These are phyloP conservation scores for Ceratobasidium sp. DNA, from an alignment of 1,284 basidiomycete genomes.

Conservation along the genomic window DNA sequence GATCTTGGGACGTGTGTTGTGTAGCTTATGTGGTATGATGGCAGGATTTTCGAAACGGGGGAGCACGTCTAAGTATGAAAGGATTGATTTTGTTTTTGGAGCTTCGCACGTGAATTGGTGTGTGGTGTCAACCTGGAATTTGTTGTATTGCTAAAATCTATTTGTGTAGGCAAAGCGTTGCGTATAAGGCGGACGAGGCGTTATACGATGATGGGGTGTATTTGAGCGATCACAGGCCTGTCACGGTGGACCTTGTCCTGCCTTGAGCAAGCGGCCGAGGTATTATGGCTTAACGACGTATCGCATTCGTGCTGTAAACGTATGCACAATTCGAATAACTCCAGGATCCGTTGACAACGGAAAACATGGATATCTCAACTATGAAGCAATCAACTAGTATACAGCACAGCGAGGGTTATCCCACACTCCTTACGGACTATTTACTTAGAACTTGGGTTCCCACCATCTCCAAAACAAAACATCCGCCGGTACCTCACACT, in stretches of 20 bases:
- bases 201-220: conserved; percentile 68
- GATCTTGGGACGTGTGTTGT: not conserved
- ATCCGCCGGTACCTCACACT: not conserved
- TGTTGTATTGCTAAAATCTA: not conserved
- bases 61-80: conserved; percentile 58
- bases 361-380: too few relatives aligned
- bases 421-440: too few relatives aligned
- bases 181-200: conserved; percentile 61
- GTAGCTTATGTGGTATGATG: too few relatives aligned
- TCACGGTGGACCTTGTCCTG: conserved; percentile 60
- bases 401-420: too few relatives aligned
- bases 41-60: conserved; percentile 60
- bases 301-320: conserved; percentile 52
- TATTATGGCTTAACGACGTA: too few relatives aligned
- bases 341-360: too few relatives aligned
- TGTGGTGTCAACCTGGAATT: conserved; percentile 50
- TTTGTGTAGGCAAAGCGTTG: conserved; percentile 56
- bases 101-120: conserved; percentile 65
- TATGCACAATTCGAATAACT: too few relatives aligned
- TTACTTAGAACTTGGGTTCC: too few relatives aligned
- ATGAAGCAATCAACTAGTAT: too few relatives aligned
- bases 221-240: conserved; percentile 69
- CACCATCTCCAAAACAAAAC: conserved; percentile 12
- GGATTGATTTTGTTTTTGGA: conserved; percentile 69
- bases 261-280: not conserved